Base-by-base conservation (phyloP, 371 early-diverging fungal species). In the Apophysomyces elegans region DNA sequence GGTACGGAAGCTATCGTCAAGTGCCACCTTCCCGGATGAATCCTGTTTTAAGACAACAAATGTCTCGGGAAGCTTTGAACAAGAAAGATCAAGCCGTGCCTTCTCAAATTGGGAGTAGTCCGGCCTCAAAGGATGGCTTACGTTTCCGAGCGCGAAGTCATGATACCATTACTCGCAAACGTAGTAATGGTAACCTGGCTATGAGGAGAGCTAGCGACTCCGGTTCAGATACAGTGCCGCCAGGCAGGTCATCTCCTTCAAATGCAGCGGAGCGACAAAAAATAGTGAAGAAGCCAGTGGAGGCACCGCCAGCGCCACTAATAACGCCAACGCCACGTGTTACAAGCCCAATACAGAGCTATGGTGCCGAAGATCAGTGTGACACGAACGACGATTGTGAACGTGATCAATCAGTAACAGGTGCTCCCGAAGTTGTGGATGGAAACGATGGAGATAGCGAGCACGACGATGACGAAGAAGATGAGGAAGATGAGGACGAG, bases 31-130 rank as follows among this genome's bases (percentile, higher is more conserved):
- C 46, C 5, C 68, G 74, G 43, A 47, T 50, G 37, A 73, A 74
- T 59, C 70, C 63, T 0, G 72, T 70, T 5, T 44, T 77, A 9
- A 58, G 75, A 58, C 62, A 72, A 3, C 75, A 77, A 59, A 58
- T 75, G 41, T 80, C 80, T 35, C 71, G 75, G 21, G 80, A 77
- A 16, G 67, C 63, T 0, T 21, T 76, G 13, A 37, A 58, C 14
- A 65, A 70, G 39, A 66, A 70, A 56, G 62, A 62, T 12, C 26
- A 32, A 21, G 8, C n/a, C 14, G 12, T 21, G 16, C 0, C 41
- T 35, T 44, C 44, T 41, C 56, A 50, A 11, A 43, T 61, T 18
- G 35, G 61, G 16, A 61, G 46, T 7, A 37, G 57, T 16, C 21
- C 44, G 4, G 38, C 62, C 37, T n/a, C 67, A 32, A 32, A 63